Conservation (phyloP, 352 stramenopile genomes). For the Paralagenidium karlingii region DNA sequence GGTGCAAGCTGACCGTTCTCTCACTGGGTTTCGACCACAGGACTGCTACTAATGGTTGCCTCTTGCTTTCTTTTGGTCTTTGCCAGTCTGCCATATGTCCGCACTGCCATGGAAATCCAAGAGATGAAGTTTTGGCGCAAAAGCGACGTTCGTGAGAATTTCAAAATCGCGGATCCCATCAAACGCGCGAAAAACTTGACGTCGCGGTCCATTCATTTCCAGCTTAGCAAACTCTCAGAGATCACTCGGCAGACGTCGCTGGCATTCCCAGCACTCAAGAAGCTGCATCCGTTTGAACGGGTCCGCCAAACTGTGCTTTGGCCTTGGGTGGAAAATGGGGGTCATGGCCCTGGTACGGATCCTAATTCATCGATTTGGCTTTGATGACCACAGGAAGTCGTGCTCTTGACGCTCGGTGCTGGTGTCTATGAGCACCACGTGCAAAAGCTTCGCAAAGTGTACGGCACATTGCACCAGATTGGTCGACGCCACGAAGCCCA, state of each 20-base stretch:
- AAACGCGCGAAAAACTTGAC: slow-evolving; percentile 75
- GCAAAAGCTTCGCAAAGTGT: slow-evolving; percentile 65
- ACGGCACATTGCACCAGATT: slow-evolving; percentile 58
- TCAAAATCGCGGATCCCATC: slow-evolving; percentile 67
- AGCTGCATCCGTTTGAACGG: slow-evolving; percentile 70
- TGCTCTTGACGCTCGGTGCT: slow-evolving; percentile 62
- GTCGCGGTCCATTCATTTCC: slow-evolving; percentile 66
- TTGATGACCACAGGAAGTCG: slow-evolving; percentile 37
- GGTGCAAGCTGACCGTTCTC: too few relatives aligned
- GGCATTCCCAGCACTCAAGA: slow-evolving; percentile 61
- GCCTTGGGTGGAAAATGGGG: not conserved
- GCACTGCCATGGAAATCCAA: slow-evolving; percentile 70
- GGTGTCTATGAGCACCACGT: slow-evolving; percentile 61
- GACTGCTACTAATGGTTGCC: too few relatives aligned
- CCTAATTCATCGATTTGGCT: not conserved
- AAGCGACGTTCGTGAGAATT: slow-evolving; percentile 41
- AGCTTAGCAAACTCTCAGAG: slow-evolving; percentile 55
- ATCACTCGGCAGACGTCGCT: slow-evolving; percentile 62
- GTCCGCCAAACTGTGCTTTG: slow-evolving; percentile 11
- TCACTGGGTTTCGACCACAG: too few relatives aligned
- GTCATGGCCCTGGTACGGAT: not conserved
- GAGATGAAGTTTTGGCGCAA: slow-evolving; percentile 82
- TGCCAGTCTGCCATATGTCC: slow-evolving; percentile 57
- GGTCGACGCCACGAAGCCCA: slow-evolving; percentile 61
- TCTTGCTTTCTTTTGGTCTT: too few relatives aligned